Percentiles rank a stretch among this genome's conserved stretches.
phyloP scores from a whole-genome alignment of 1,284 basidiomycete species.

The Irpex sp. region DNA sequence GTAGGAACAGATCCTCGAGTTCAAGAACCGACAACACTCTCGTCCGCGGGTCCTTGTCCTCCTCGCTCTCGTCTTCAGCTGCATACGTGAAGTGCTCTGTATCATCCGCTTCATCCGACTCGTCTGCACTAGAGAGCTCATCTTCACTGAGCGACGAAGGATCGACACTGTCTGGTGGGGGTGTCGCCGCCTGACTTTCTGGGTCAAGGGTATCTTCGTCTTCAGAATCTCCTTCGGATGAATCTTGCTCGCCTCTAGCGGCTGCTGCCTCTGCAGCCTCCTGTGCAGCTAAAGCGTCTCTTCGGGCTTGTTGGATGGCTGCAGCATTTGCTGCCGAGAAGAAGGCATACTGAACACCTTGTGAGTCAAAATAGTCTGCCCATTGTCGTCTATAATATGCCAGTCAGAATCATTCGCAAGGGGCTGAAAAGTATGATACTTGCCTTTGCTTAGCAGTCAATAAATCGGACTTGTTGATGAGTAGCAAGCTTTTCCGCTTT shows the following conservation, averaged over 20 bases:
- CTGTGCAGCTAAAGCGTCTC: slow-evolving; percentile 42
- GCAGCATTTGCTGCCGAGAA: slow-evolving; percentile 93
- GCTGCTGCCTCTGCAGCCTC: slow-evolving; percentile 20
- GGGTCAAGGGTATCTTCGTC: slow-evolving; percentile 15
- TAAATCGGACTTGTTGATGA: slow-evolving; percentile 97
- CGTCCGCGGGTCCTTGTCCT: slow-evolving; percentile 61
- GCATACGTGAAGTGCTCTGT: slow-evolving; percentile 30
- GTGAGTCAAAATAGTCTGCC: slow-evolving; percentile 91
- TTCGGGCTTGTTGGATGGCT: slow-evolving; percentile 72
- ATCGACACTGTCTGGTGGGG: neutral
- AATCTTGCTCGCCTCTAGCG: slow-evolving; percentile 10
- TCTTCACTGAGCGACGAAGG: slow-evolving; percentile 13
- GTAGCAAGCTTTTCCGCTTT: slow-evolving; percentile 69
- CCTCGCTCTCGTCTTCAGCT: slow-evolving; percentile 46
- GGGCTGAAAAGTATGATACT: slow-evolving; percentile 12
- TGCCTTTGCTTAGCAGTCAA: slow-evolving; percentile 85
- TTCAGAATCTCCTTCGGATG: slow-evolving; percentile 9
- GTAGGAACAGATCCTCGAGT: slow-evolving; percentile 82
- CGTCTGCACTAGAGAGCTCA: slow-evolving; percentile 12
- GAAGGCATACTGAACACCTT: slow-evolving; percentile 85
- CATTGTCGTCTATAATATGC: slow-evolving; percentile 51
- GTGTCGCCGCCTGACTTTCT: neutral
- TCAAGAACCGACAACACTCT: slow-evolving; percentile 85
- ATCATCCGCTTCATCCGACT: slow-evolving; percentile 20
- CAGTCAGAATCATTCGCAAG: neutral